Conservation (phyloP, 305 asterid species). For the Fraxinus velutina region DNA sequence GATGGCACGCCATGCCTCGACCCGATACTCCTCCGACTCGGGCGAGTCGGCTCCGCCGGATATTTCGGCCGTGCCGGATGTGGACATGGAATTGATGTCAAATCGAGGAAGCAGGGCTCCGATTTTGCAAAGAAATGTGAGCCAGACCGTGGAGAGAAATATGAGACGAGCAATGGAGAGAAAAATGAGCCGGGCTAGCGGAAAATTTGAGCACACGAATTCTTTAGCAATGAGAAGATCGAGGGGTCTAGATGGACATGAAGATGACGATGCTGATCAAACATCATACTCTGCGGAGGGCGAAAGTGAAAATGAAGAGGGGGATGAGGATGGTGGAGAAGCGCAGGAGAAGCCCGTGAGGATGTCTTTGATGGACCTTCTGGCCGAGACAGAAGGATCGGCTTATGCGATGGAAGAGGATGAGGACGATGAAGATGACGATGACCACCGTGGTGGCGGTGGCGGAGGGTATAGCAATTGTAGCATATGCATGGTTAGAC, state of each 20-base stretch:
- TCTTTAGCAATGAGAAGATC: neutral
- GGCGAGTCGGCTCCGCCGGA: neutral
- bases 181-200: neutral
- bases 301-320: neutral
- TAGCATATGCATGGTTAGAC: conserved; percentile 75
- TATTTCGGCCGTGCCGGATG: neutral
- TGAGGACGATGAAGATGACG: neutral
- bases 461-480: conserved; percentile 44
- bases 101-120: neutral
- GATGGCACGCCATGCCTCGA: neutral
- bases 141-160: conserved; percentile 15
- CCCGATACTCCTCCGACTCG: neutral
- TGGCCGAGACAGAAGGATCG: conserved; percentile 42
- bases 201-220: conserved; percentile 5
- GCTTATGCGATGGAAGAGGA: conserved; percentile 19
- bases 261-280: neutral
- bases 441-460: neutral
- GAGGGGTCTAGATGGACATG: neutral
- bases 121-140: conserved; percentile 22
- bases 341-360: conserved; percentile 27
- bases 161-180: neutral
- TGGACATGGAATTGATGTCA: neutral
- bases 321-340: conserved; percentile 3
- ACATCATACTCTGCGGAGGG: neutral
- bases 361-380: conserved; percentile 44